Percentiles rank a stretch among this genome's conserved stretches.
Conservation (phyloP, 257 asterid genomes). For the Solanum microdontum region DNA sequence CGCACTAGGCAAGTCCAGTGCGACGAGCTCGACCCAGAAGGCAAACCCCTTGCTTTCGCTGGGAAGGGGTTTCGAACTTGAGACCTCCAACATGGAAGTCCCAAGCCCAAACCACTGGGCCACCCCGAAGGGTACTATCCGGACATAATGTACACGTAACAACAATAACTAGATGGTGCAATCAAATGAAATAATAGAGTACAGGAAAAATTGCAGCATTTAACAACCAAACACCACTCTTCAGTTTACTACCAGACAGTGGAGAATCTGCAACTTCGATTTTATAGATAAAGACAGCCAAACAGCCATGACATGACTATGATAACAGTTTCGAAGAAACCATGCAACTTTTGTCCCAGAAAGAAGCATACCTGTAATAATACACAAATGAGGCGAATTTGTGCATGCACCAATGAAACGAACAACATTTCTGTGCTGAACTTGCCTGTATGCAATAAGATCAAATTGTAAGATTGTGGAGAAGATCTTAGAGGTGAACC, state of each 20-base stretch:
- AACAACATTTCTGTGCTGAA: constrained; percentile 68
- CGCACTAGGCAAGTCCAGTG: no score
- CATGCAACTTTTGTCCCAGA: constrained; percentile 1
- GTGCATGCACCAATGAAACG: constrained; percentile 85
- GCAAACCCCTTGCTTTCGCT: no score
- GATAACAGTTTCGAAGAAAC: neutral
- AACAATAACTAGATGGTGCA: neutral
- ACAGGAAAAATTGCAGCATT: neutral
- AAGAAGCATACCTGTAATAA: constrained; percentile 58
- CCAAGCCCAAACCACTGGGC: no score
- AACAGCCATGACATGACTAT: neutral
- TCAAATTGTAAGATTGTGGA: neutral
- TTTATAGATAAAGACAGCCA: neutral
- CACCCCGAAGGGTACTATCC: neutral
- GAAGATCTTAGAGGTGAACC: neutral
- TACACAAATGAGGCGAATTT: constrained; percentile 64
- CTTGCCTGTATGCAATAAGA: constrained; percentile 49
- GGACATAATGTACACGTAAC: neutral
- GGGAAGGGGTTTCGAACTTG: no score
- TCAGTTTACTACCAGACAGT: neutral
- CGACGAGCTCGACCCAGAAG: no score
- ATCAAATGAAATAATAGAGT: neutral
- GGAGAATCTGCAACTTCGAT: neutral
- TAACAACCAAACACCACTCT: neutral
- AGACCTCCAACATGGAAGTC: no score